Evolutionary conservation across 2,329 filamentous ascomycete species (phyloP), one percentile per base, ranked within the genome.

Genomic region (Rugonectria rugulosa): DNA sequence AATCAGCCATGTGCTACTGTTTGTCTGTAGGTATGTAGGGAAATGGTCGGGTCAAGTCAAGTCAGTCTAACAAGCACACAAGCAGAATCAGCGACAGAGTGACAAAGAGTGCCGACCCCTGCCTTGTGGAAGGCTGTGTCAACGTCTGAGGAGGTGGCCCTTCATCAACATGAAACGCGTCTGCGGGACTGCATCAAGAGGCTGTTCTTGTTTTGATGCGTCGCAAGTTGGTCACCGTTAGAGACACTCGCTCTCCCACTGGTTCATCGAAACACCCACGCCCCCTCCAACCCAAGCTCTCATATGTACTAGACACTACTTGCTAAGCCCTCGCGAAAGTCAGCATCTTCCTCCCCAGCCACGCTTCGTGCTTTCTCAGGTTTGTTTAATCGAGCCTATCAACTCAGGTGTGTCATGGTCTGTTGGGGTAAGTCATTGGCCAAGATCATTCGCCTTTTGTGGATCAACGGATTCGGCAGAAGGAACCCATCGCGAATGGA

Each of bases 121-220:
- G 63, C 64, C 37, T 12, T 24, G 20, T 24, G 11, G 57, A 60
- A 57, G 61, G 54, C 65, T 63, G 61, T 59, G 58, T 68, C 46
- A 52, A 59, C 53, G 52, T 49, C 56, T 56, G 53, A 60, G 56
- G 57, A 59, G 29, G 29, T 62, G 45, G 53, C 44, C 53, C 51
- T 70, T 72, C 72, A 68, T 73, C 68, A 75, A 73, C 66, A 60
- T 80, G 79, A 81, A 81, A 81, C 79, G 67, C 69, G 73, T 73
- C 77, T 79, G 78, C 75, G 69, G 76, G 76, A 77, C 54, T 79
- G 77, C 79, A 72, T 80, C 77, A 79, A 76, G 77, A 73, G 36
- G 60, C 70, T 70, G 68, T 72, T 63, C 69, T 73, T 68, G 63
- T 69, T 68, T 68, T 52, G 59, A 53, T 54, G 52, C 57, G 51